phyloP scores from a whole-genome alignment of 1,139 yeast species.

The Debaryomyces nepalensis region DNA sequence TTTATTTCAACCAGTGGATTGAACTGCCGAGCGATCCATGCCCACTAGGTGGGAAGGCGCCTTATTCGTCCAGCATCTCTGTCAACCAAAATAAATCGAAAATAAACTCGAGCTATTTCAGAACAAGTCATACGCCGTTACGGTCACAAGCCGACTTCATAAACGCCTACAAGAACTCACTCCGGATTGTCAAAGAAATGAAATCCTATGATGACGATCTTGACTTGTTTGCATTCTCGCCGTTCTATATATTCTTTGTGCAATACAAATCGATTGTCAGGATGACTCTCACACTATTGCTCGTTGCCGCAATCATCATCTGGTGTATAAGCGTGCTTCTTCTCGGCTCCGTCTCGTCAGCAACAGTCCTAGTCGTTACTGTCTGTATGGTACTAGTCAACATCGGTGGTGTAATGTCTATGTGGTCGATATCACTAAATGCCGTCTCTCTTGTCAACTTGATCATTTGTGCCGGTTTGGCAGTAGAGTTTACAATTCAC shows the following conservation, averaged over 20 bases:
- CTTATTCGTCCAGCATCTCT: conserved; percentile 69
- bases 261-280: conserved; percentile 72
- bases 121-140: conserved; percentile 82
- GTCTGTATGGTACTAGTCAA: conserved; percentile 69
- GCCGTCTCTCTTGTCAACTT: conserved; percentile 90
- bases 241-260: conserved; percentile 89
- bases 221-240: conserved; percentile 87
- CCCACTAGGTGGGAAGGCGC: conserved; percentile 95
- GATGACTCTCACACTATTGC: conserved; percentile 60
- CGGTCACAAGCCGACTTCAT: conserved; percentile 86
- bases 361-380: conserved; percentile 59
- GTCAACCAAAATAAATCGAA: conserved; percentile 32
- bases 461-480: conserved; percentile 86
- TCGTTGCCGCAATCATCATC: conserved; percentile 59
- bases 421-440: conserved; percentile 78
- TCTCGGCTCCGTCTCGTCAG: conserved; percentile 68
- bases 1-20: conserved; percentile 80
- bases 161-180: conserved; percentile 72
- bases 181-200: conserved; percentile 69
- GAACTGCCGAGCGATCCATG: conserved; percentile 86
- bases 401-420: conserved; percentile 79
- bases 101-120: conserved; percentile 66
- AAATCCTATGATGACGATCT: conserved; percentile 39
- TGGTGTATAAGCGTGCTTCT: conserved; percentile 58
- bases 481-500: conserved; percentile 92